Conservation (phyloP, 192 early-diverging fungal species). For the Oehlia diaphana region DNA sequence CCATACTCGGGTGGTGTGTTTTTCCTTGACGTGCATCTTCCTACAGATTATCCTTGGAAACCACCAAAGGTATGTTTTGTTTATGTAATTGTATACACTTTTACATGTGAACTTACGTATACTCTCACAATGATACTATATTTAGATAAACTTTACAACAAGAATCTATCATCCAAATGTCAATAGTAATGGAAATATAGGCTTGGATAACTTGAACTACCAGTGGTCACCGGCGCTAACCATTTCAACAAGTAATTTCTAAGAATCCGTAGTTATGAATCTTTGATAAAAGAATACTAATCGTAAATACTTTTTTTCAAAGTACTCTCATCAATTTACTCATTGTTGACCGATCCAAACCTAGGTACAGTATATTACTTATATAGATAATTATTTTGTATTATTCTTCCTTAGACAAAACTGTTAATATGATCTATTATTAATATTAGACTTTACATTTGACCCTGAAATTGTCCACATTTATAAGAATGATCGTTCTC, state of each 20-base stretch:
- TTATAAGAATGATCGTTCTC: slow-evolving; percentile 89
- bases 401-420: too few relatives aligned
- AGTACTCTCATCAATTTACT: neutral
- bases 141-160: slow-evolving; percentile 91
- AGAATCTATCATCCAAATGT: slow-evolving; percentile 99
- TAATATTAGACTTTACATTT: too few relatives aligned
- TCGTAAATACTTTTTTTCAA: neutral
- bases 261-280: too few relatives aligned
- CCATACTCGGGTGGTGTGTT: slow-evolving; percentile 95
- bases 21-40: slow-evolving; percentile 96
- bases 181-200: slow-evolving; percentile 96
- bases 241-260: slow-evolving; percentile 72
- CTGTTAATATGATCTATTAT: too few relatives aligned
- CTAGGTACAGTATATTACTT: neutral
- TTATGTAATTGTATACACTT: neutral
- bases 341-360: neutral
- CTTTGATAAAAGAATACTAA: too few relatives aligned
- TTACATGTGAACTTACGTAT: too few relatives aligned
- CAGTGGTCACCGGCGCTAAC: slow-evolving; percentile 99
- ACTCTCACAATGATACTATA: neutral
- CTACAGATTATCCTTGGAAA: slow-evolving; percentile 97
- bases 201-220: slow-evolving; percentile 95
- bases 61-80: slow-evolving; percentile 79
- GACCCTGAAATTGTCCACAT: slow-evolving; percentile 43
- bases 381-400: too few relatives aligned